phyloP scores from a whole-genome alignment of 192 early-diverging fungal genomes.

The Umbelopsis vinacea region DNA sequence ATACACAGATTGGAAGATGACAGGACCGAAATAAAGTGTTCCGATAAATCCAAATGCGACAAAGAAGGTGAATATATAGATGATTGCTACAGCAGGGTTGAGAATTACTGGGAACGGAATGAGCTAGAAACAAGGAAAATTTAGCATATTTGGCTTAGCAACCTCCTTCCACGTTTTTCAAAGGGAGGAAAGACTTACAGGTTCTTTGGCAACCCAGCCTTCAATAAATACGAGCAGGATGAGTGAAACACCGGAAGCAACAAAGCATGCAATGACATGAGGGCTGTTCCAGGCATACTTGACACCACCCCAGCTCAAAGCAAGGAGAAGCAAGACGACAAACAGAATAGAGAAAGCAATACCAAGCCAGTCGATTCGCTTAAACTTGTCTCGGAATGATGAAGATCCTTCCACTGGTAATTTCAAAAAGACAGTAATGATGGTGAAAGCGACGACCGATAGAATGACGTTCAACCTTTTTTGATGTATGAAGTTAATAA shows the following conservation, averaged over 20 bases:
- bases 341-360: slow-evolving; percentile 52
- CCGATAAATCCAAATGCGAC: slow-evolving; percentile 63
- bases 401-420: slow-evolving; percentile 47
- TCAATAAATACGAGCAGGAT: slow-evolving; percentile 53
- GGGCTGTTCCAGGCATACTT: slow-evolving; percentile 63
- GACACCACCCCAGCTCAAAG: slow-evolving; percentile 66
- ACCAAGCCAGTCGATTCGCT: slow-evolving; percentile 65
- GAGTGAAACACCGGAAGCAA: slow-evolving; percentile 40
- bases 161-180: too few species aligned
- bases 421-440: slow-evolving; percentile 54
- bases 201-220: slow-evolving; percentile 59
- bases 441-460: slow-evolving; percentile 10
- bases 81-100: slow-evolving; percentile 47
- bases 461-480: slow-evolving; percentile 32
- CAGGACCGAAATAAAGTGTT: slow-evolving; percentile 66
- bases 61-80: slow-evolving; percentile 60
- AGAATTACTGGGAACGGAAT: slow-evolving; percentile 41
- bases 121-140: slow-evolving; percentile 19
- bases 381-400: slow-evolving; percentile 53
- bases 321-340: slow-evolving; percentile 60
- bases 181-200: slow-evolving; percentile 44
- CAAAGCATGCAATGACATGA: slow-evolving; percentile 58
- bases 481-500: not conserved
- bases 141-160: not conserved
- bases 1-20: slow-evolving; percentile 68